phyloP scores from a whole-genome alignment of 2,329 filamentous ascomycete genomes.

The Penicillium expansum region DNA sequence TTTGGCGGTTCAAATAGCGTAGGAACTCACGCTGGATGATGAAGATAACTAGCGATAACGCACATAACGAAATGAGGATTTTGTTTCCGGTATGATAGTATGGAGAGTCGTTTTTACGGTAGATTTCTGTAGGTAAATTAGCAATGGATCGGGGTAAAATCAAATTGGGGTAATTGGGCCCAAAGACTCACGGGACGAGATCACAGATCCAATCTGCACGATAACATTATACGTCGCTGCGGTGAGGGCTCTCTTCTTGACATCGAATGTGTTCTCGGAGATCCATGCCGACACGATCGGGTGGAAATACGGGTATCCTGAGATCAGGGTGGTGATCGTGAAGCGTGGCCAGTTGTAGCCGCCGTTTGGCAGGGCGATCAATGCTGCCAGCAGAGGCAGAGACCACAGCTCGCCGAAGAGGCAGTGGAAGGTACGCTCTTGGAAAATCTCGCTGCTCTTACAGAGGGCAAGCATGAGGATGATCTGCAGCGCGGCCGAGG shows the following conservation, averaged over 20 bases:
- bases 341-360: neutral
- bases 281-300: neutral
- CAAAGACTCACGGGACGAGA: neutral
- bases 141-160: neutral
- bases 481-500: constrained; percentile 17
- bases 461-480: neutral
- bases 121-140: neutral
- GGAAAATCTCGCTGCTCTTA: constrained; percentile 51
- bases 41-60: neutral
- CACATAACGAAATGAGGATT: neutral
- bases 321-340: neutral
- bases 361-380: constrained; percentile 46
- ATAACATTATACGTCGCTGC: neutral
- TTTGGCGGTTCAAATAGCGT: neutral
- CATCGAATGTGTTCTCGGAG: neutral
- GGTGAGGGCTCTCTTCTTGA: neutral
- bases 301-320: neutral
- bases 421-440: constrained; percentile 53
- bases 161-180: too few relatives aligned
- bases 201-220: neutral
- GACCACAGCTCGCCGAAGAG: constrained; percentile 53
- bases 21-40: neutral
- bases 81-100: neutral
- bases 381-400: constrained; percentile 50
- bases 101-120: neutral